These are phyloP conservation scores for Pseudogymnoascus sp. DNA, from an alignment of 2,329 filamentous ascomycete species.

Conservation along the genomic window DNA sequence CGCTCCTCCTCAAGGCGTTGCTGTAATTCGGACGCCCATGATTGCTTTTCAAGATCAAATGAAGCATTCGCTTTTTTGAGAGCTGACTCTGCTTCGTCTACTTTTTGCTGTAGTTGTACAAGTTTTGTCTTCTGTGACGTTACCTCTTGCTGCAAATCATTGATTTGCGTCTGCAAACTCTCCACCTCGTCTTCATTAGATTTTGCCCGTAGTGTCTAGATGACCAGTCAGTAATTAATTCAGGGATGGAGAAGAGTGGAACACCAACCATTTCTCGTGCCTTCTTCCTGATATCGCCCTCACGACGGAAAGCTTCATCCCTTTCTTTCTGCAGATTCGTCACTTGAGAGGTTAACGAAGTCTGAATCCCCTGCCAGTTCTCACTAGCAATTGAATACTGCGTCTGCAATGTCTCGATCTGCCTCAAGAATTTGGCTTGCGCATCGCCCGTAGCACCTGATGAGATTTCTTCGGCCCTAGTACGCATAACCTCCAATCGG, in stretches of 20 bases:
- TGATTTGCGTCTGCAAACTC: constrained; percentile 53
- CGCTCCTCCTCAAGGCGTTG: constrained; percentile 59
- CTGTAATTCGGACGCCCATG: constrained; percentile 47
- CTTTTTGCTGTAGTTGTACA: constrained; percentile 54
- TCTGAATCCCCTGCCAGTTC: constrained; percentile 96
- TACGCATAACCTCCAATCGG: constrained; percentile 80
- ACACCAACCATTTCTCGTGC: constrained; percentile 70
- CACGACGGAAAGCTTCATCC: constrained; percentile 74
- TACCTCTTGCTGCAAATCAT: constrained; percentile 56
- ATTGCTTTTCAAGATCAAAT: constrained; percentile 49
- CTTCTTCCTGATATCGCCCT: constrained; percentile 82
- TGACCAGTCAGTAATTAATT: constrained; percentile 23
- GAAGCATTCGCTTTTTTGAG: constrained; percentile 50
- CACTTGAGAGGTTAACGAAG: constrained; percentile 70
- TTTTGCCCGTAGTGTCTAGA: constrained; percentile 53
- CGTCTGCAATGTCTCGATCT: constrained; percentile 90
- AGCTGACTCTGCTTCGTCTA: constrained; percentile 57
- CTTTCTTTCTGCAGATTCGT: constrained; percentile 79
- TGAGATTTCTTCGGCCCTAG: constrained; percentile 79
- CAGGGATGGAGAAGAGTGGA: background rate
- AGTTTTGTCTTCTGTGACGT: constrained; percentile 50
- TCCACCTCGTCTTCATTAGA: constrained; percentile 74
- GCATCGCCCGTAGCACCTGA: constrained; percentile 74
- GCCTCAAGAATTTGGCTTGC: constrained; percentile 81
- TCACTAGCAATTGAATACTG: constrained; percentile 91